Base-by-base conservation (phyloP, 2,329 filamentous ascomycete species). In the Grosmannia huntii region DNA sequence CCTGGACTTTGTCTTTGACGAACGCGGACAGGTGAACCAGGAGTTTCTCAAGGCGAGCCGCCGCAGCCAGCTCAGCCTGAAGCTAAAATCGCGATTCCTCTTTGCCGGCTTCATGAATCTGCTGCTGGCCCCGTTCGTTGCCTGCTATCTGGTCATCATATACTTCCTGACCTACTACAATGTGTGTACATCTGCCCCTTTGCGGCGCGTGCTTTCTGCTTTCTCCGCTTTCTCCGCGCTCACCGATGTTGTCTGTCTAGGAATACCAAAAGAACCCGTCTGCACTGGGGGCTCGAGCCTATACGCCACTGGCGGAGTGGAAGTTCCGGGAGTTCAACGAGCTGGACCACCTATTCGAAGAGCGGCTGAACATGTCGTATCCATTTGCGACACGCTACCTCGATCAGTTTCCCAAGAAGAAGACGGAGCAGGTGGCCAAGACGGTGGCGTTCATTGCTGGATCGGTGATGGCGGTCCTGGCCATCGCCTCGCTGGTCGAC, bases 311-410 rank as follows among this genome's bases (percentile, higher is more conserved):
- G 55, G 94, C 94, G 0, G 88, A 96, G 69, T 99, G 94, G 94
- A 97, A 96, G 66, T 96, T 99, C 62, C 86, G 94, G 53, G 92
- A 97, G 69, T 99, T 97, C 78, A 99, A 99, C 66, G 94, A 99
- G 70, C 78, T 99, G 1, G 86, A 87, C 59, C 94, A 99, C 70
- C 78, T 97, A 2, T 99, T 97, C 66, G 82, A 90, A 60, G 88
- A 92, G 63, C 84, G 94, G 23, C 77, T 92, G 49, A 91, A 95
- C 63, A 95, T 97, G 87, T 96, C 94, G 0, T 90, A 94, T 67
- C 91, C 92, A 0, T 96, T 90, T 68, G 92, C 94, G 2, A 90
- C 87, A 38, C 83, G 90, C 53, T 99, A 99, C 66, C 80, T 99
- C 28, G 90, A 96, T 63, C 92, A 97, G 63, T 99, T 99, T 61